Evolutionary conservation across 2,329 filamentous ascomycete genomes (phyloP).

Genomic region (Aspergillus spinulosporus): DNA sequence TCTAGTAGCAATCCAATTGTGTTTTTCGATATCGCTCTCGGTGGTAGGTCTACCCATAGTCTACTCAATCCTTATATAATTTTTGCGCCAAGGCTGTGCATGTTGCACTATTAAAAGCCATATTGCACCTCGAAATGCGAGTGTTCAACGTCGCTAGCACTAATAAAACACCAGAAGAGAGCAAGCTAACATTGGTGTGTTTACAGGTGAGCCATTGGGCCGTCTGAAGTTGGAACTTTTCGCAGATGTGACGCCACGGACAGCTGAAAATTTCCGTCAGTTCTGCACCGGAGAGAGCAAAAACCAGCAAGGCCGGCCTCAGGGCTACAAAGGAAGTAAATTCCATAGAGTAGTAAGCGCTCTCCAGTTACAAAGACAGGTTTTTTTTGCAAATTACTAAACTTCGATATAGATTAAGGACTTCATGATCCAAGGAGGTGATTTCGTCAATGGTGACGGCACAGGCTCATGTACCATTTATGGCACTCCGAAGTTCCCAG

Average conservation of each 20-base stretch:
- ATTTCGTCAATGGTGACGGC: conserved; percentile 91
- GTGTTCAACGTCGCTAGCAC: no score
- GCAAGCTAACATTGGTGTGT: not conserved
- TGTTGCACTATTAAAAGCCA: not conserved
- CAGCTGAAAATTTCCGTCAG: conserved; percentile 94
- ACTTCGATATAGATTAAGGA: conserved; percentile 66
- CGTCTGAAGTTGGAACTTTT: conserved; percentile 90
- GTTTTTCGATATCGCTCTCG: conserved; percentile 52
- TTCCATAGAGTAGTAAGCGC: conserved; percentile 84
- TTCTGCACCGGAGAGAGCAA: conserved; percentile 95
- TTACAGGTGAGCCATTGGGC: conserved; percentile 76
- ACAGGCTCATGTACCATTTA: conserved; percentile 88
- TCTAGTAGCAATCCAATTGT: conserved; percentile 44
- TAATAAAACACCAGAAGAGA: not conserved
- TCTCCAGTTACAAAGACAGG: not conserved
- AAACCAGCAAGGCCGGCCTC: conserved; percentile 71
- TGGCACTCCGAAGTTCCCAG: conserved; percentile 77
- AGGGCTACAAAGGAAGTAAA: conserved; percentile 92
- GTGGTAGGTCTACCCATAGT: conserved; percentile 37
- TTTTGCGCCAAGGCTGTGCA: not conserved
- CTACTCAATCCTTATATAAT: not conserved
- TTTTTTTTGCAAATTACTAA: not conserved
- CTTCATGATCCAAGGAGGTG: conserved; percentile 97
- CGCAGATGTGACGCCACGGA: conserved; percentile 77
- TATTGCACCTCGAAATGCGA: no score